Evolutionary conservation across 345 rosid genomes (phyloP), one percentile per base, ranked within the genome.

Genomic region (Boechera divaricarpa): DNA sequence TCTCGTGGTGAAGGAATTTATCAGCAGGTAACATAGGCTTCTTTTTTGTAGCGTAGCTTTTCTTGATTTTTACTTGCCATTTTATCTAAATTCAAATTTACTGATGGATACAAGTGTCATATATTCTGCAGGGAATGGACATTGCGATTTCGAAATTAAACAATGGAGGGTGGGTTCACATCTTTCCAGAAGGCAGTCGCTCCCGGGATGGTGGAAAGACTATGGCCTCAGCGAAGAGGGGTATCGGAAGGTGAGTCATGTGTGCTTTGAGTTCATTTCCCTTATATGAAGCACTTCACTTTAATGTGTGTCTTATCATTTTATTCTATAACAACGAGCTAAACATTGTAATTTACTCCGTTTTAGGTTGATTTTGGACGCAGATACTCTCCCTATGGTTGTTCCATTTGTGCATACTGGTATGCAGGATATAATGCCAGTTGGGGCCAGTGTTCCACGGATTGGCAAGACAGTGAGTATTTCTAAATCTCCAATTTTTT

Each of bases 171-270:
- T 95, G 98, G 99, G 97, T 95, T 80, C 98, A 95, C 80, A 95
- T 95, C 62, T 95, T 95, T 74, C 99, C 99, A 8, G 99, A 95
- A 83, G 99, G 98, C 6, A 88, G 98, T 68, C 91, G 96, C 44
- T 92, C 98, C 41, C 82, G 96, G 54, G 98, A 92, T 83, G 99
- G 98, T 73, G 97, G 99, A 18, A 91, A 88, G 84, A 92, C 97
- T 3, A 63, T 95, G 72, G 86, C 93, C 26, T 82, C 97, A 63
- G 71, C 90, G 8, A 95, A 95, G 82, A 92, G 97, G 84, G 99
- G 99, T 45, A 90, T 92, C 53, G 99, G 98, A 66, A 92, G 98
- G 99, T 92, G 49, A 80, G 85, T 29, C 58, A 35, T 48, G 47
- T 73, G 41, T 49, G 15, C 72, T 32, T 65, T 63, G 33, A 12